phyloP scores from a whole-genome alignment of 2,329 filamentous ascomycete genomes.

The Colletotrichum sp. region DNA sequence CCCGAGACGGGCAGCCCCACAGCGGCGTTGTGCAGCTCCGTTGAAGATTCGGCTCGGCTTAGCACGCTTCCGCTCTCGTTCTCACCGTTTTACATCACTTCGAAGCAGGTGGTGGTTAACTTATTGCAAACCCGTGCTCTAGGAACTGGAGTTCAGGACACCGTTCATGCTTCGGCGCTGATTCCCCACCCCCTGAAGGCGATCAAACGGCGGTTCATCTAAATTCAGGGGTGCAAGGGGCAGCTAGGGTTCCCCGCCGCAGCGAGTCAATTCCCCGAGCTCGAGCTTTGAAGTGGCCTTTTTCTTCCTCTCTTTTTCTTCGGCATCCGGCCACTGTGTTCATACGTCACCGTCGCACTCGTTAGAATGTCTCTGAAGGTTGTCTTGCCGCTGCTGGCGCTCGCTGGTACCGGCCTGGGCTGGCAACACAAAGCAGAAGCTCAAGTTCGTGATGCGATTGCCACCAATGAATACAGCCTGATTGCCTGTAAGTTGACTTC shows the following conservation, averaged over 20 bases:
- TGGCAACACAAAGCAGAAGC: conserved; percentile 13
- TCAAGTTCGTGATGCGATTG: conserved; percentile 6
- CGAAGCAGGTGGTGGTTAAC: rapidly evolving
- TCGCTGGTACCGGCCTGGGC: neutral
- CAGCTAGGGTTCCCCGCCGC: neutral
- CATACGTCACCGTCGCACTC: neutral
- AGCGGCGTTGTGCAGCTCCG: neutral
- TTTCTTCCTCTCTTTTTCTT: neutral
- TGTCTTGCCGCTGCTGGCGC: conserved; percentile 10
- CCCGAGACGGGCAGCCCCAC: neutral
- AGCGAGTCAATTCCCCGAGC: conserved; percentile 7
- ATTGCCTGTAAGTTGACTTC: conserved; percentile 35
- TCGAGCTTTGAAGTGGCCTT: neutral
- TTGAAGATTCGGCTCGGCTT: neutral
- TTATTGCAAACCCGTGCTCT: neutral
- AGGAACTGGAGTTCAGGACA: neutral
- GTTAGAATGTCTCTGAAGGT: conserved; percentile 1
- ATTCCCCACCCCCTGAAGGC: neutral
- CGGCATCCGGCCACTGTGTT: neutral
- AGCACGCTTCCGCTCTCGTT: neutral
- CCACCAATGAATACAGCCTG: conserved; percentile 27
- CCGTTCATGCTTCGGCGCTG: neutral
- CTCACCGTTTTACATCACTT: neutral
- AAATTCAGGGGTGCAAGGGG: conserved; percentile 8
- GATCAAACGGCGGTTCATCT: conserved; percentile 10